These are phyloP conservation scores for Astragalus membranaceus DNA, from an alignment of 306 rosid genomes.

Conservation along the genomic window DNA sequence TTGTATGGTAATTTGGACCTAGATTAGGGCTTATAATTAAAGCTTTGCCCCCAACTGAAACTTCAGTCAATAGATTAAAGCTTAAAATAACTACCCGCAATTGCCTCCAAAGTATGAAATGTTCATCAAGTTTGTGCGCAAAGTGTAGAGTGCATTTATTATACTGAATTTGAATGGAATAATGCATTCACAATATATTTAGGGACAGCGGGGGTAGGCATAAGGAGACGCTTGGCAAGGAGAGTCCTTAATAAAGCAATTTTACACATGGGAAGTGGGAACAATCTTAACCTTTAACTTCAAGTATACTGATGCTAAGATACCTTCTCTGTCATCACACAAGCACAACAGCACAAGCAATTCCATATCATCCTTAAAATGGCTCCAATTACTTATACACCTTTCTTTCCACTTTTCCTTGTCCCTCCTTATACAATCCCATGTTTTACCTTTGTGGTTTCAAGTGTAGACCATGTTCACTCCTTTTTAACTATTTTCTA, in stretches of 20 bases:
- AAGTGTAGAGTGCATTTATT: neutral
- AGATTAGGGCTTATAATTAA: no score
- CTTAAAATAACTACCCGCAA: neutral
- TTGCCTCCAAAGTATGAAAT: neutral
- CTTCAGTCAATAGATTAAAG: no score
- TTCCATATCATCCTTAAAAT: neutral
- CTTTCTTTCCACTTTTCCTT: neutral
- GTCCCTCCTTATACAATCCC: neutral
- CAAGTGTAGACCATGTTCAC: neutral
- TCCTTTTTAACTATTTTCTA: neutral
- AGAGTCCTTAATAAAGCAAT: no score
- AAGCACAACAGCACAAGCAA: slow-evolving; percentile 6
- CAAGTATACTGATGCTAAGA: neutral
- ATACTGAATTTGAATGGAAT: neutral
- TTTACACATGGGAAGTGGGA: neutral
- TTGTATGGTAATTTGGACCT: no score
- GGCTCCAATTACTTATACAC: neutral
- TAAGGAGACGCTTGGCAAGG: no score
- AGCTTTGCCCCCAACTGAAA: no score
- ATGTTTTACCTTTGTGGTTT: neutral
- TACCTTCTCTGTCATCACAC: slow-evolving; percentile 4
- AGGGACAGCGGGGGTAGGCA: no score
- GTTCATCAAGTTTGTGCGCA: neutral
- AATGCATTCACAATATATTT: neutral
- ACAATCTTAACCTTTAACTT: neutral